Percentiles rank a stretch among this genome's conserved stretches.
Evolutionary conservation across 768 basidiomycete genomes (phyloP).

Genomic region (Amanita molliuscula): DNA sequence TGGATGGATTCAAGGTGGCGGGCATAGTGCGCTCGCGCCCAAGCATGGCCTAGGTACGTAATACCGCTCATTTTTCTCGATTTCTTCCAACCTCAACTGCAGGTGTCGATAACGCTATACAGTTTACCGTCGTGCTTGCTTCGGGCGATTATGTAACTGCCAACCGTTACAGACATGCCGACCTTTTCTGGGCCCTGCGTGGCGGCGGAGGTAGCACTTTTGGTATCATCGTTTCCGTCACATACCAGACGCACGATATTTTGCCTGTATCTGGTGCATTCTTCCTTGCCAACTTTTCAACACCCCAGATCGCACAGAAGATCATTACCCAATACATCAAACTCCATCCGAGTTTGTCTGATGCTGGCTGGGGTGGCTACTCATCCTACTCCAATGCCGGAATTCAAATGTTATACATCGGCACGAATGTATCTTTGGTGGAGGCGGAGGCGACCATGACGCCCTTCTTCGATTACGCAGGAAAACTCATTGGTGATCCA

Average conservation of each 20-base stretch:
- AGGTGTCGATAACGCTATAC: constrained; percentile 38
- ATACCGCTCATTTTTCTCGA: neutral
- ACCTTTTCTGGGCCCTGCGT: constrained; percentile 31
- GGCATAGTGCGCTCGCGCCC: constrained; percentile 9
- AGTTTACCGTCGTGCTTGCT: constrained; percentile 34
- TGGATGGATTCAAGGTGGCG: constrained; percentile 39
- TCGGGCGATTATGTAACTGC: constrained; percentile 26
- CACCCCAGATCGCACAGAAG: neutral
- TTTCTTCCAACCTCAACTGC: neutral
- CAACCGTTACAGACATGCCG: constrained; percentile 29
- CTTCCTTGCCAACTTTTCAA: neutral
- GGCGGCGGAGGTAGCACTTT: constrained; percentile 29
- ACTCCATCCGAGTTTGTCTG: neutral
- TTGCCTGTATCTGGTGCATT: constrained; percentile 20
- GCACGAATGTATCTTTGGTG: neutral
- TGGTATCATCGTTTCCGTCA: constrained; percentile 35
- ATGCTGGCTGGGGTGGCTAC: neutral
- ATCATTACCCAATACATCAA: neutral
- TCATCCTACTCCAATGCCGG: constrained; percentile 8
- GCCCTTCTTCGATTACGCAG: neutral
- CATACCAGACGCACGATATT: constrained; percentile 31
- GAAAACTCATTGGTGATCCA: neutral
- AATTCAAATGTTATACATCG: neutral
- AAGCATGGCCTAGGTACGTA: neutral
- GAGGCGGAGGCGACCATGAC: neutral